These are phyloP conservation scores for Cladorrhinum sp. DNA, from an alignment of 2,329 filamentous ascomycete genomes.

Conservation along the genomic window DNA sequence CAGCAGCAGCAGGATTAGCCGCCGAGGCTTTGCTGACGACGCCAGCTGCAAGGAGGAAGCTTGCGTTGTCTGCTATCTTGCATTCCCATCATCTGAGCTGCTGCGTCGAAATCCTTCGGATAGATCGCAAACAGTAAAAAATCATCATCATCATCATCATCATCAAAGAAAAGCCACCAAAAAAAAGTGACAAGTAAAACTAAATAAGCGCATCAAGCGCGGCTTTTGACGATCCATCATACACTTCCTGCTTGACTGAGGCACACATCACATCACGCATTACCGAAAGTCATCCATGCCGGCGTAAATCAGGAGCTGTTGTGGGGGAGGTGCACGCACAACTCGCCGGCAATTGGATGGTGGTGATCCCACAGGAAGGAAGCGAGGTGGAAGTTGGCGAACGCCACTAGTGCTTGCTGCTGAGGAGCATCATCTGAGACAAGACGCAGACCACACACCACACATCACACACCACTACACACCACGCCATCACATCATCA, in stretches of 20 bases:
- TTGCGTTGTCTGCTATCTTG: not conserved
- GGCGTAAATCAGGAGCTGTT: no score
- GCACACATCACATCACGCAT: not conserved
- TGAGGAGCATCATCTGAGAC: not conserved
- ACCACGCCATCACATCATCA: no score
- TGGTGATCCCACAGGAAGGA: not conserved
- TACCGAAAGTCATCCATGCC: not conserved
- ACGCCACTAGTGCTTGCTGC: constrained; percentile 8
- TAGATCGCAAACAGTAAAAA: not conserved
- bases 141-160: no score
- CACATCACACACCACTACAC: not conserved
- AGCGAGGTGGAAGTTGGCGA: not conserved
- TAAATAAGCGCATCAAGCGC: not conserved
- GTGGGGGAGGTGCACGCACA: not conserved
- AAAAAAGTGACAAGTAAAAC: not conserved
- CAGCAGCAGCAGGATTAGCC: not conserved
- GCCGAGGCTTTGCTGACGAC: not conserved
- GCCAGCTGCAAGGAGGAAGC: not conserved
- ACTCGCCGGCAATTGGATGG: no score
- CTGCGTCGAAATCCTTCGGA: not conserved
- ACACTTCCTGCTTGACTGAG: not conserved
- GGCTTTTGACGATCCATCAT: not conserved
- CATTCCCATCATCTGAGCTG: not conserved
- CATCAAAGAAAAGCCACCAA: not conserved
- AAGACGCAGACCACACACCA: not conserved